A percentile compares a stretch with the other conserved stretches of the same genome.
These are phyloP conservation scores for Metarhizium rileyi DNA, from an alignment of 2,329 filamentous ascomycete genomes.

Conservation along the genomic window DNA sequence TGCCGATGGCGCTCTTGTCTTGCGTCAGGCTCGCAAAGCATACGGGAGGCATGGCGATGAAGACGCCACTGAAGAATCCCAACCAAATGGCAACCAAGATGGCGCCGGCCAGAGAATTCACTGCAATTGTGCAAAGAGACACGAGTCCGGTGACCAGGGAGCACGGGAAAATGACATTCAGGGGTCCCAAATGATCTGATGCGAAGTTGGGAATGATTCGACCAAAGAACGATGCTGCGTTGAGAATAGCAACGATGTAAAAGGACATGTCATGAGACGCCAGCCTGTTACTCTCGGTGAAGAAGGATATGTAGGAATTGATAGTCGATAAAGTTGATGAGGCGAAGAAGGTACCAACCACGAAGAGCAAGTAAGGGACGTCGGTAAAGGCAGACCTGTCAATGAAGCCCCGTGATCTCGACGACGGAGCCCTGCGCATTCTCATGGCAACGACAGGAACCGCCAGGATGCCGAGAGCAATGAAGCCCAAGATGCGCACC, in stretches of 20 bases:
- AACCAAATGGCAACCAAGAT: constrained; percentile 25
- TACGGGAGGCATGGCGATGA: constrained; percentile 18
- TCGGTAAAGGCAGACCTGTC: constrained; percentile 42
- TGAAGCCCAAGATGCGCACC: constrained; percentile 32
- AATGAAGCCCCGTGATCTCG: constrained; percentile 38
- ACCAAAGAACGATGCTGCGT: constrained; percentile 34
- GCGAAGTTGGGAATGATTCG: constrained; percentile 31
- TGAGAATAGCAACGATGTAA: constrained; percentile 34
- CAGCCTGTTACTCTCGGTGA: constrained; percentile 30
- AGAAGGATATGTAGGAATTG: constrained; percentile 35
- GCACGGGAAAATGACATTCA: constrained; percentile 24
- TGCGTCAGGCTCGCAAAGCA: neutral
- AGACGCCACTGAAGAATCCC: constrained; percentile 33
- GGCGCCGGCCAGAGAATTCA: constrained; percentile 21
- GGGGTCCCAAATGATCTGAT: constrained; percentile 23
- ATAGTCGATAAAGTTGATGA: constrained; percentile 41
- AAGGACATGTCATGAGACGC: constrained; percentile 23
- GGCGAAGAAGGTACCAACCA: constrained; percentile 23
- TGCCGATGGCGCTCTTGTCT: neutral
- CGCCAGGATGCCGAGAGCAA: constrained; percentile 28
- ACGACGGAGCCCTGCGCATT: constrained; percentile 23
- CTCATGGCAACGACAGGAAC: constrained; percentile 29
- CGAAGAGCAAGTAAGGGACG: constrained; percentile 28
- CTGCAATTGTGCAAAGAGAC: constrained; percentile 26
- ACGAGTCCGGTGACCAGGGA: constrained; percentile 20